phyloP scores from a whole-genome alignment of 2,329 filamentous ascomycete genomes.

The Ceratocystis cubensis region DNA sequence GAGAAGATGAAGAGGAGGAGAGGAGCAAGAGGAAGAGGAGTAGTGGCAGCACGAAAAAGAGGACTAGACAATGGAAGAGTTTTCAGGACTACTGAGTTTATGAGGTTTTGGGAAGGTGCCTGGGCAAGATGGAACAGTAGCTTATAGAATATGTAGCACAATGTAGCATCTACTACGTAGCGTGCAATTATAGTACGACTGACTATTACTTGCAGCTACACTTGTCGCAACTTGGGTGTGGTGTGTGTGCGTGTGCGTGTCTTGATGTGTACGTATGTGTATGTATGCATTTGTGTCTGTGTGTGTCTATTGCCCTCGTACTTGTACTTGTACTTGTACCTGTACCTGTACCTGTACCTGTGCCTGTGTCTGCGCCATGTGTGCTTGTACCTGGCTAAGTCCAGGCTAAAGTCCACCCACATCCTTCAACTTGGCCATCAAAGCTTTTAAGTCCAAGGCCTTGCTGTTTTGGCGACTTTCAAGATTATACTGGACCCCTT shows the following conservation, averaged over 20 bases:
- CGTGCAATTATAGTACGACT: neutral
- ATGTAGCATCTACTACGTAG: neutral
- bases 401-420: neutral
- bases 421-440: neutral
- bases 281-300: neutral
- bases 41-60: too few species aligned
- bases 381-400: constrained; percentile 1
- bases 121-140: too few species aligned
- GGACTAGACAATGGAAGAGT: too few species aligned
- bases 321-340: neutral
- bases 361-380: neutral
- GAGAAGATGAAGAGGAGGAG: too few species aligned
- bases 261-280: neutral
- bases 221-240: neutral
- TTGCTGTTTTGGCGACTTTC: neutral
- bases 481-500: too few species aligned
- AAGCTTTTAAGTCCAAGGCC: neutral
- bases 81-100: too few species aligned
- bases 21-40: too few species aligned
- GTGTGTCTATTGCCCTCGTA: neutral
- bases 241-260: neutral
- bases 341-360: neutral
- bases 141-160: neutral
- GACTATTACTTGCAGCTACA: neutral
- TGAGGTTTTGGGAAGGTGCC: too few species aligned